Base-by-base conservation (phyloP, 2,329 filamentous ascomycete genomes). In the Claviceps citrina region DNA sequence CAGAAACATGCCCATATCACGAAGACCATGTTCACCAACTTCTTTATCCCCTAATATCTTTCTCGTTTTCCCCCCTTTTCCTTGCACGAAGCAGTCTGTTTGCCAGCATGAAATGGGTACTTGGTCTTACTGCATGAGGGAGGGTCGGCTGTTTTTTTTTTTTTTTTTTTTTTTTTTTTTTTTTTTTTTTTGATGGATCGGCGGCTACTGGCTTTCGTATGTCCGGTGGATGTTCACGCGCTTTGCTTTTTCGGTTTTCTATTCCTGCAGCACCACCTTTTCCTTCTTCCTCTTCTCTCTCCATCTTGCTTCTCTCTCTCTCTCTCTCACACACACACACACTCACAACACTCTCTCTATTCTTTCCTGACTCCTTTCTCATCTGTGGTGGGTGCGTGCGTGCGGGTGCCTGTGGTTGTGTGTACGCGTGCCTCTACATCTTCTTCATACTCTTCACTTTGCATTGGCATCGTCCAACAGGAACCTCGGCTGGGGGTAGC, bases 401-500 rank as follows among this genome's bases (percentile, higher is more conserved):
- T 9, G n/a, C 31, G 31, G n/a, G n/a, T n/a, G n/a, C n/a, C n/a
- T n/a, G n/a, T n/a, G n/a, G n/a, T n/a, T n/a, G n/a, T n/a, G n/a
- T n/a, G n/a, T n/a, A n/a, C 15, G 31, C 5, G 30, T 31, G 24
- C 13, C 5, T 20, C 13, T 25, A 18, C 5, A 7, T 25, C 5
- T 9, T 19, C 19, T 39, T 24, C 10, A 28, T 27, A 16, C 20
- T 42, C 49, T 49, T 49, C 46, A 48, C 48, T 46, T 50, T 51
- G 50, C 49, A 54, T 54, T 42, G 50, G 50, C 50, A 53, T 51
- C 45, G 51, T 46, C 18, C 32, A 24, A 34, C 25, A 30, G 35
- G 31, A 38, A 33, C 6, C 20, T 50, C 45, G 44, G 44, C 41
- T 53, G 46, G 47, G 50, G 46, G 49, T 43, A 46, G 6, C 44